phyloP scores from a whole-genome alignment of 805 yeast species.

The Tanozyma kutaoensis region DNA sequence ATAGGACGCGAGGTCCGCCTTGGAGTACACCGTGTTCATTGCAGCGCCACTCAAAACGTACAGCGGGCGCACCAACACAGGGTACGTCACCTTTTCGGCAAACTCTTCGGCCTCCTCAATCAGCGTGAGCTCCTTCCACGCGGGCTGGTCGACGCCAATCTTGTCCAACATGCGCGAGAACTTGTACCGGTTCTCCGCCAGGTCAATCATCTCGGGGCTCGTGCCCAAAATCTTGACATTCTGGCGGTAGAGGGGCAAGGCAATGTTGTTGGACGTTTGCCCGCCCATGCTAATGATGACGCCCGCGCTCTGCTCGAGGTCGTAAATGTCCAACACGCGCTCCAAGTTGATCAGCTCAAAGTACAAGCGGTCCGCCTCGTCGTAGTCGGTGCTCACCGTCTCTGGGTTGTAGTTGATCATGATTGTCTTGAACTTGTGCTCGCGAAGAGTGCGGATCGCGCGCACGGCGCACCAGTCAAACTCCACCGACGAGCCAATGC shows the following conservation, averaged over 20 bases:
- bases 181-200: constrained; percentile 96
- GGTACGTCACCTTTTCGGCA: constrained; percentile 84
- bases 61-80: constrained; percentile 95
- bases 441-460: constrained; percentile 87
- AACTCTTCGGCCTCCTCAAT: constrained; percentile 84
- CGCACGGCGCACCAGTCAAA: constrained; percentile 99
- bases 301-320: constrained; percentile 80
- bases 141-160: constrained; percentile 97
- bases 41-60: constrained; percentile 98
- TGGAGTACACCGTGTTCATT: constrained; percentile 90
- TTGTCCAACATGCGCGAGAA: constrained; percentile 94
- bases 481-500: constrained; percentile 98
- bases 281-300: constrained; percentile 98
- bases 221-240: constrained; percentile 94
- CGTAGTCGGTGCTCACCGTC: constrained; percentile 97
- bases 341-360: constrained; percentile 92
- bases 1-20: constrained; percentile 77
- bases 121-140: constrained; percentile 96
- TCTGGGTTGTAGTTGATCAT: constrained; percentile 98
- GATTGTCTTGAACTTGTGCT: constrained; percentile 76
- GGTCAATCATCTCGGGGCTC: constrained; percentile 95
- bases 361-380: constrained; percentile 93
- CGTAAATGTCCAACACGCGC: constrained; percentile 89
- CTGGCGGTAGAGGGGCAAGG: constrained; percentile 78
- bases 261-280: constrained; percentile 95